Evolutionary conservation across 163 green algal genomes (phyloP).

Genomic region (Smithsoniella earleae): DNA sequence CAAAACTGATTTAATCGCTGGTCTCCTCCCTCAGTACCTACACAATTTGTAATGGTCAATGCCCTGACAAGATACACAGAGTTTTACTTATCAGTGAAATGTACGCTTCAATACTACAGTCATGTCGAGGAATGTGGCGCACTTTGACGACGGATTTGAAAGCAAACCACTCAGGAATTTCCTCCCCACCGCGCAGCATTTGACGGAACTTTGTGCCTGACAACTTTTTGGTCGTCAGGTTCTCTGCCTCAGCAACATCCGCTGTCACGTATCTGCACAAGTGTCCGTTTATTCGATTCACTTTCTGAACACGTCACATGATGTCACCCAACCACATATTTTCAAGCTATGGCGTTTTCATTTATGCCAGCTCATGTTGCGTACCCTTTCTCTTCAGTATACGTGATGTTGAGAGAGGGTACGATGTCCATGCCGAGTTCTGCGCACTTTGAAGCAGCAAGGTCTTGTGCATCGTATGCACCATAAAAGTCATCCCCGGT

Average conservation of each 20-base stretch:
- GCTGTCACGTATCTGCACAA: constrained; percentile 88
- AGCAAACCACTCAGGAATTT: constrained; percentile 94
- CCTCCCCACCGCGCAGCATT: constrained; percentile 79
- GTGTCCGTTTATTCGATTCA: too few species aligned
- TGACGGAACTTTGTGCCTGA: constrained; percentile 93
- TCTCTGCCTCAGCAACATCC: constrained; percentile 77
- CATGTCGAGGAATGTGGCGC: too few species aligned
- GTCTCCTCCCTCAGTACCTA: too few species aligned
- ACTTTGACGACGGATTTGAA: constrained; percentile 90
- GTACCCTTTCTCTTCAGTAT: constrained; percentile 70
- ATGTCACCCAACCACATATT: background rate
- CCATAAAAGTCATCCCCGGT: constrained; percentile 93
- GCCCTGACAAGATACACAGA: too few species aligned
- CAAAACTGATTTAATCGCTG: too few species aligned
- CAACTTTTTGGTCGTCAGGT: constrained; percentile 72
- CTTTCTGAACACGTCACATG: too few species aligned
- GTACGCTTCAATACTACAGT: too few species aligned
- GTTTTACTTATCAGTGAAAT: too few species aligned
- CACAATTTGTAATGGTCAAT: too few species aligned
- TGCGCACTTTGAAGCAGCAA: constrained; percentile 39
- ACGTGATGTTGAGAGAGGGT: constrained; percentile 86
- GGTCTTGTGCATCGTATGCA: constrained; percentile 68
- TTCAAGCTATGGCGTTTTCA: background rate
- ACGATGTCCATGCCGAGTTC: constrained; percentile 95
- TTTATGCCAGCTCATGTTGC: too few species aligned